Base-by-base conservation (phyloP, 495 filamentous ascomycete species). In the Trichoderma orchidacearum region DNA sequence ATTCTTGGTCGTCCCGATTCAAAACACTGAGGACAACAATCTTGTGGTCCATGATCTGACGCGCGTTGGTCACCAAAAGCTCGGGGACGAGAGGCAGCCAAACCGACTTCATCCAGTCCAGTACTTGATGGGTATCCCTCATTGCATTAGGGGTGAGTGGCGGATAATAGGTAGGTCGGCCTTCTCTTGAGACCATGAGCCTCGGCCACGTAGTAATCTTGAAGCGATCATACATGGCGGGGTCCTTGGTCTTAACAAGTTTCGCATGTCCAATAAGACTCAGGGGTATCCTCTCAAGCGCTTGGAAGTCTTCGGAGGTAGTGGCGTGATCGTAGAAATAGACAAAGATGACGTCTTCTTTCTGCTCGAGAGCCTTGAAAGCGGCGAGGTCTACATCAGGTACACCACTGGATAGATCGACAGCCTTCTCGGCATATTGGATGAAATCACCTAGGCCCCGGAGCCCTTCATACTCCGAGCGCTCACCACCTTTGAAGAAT, bases 51-150 rank as follows among this genome's bases (percentile, higher is more conserved):
- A 97, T 96, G 59, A 98, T 87, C 69, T 97, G 89, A 51, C 82
- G 80, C 0, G 93, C 89, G 66, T 98, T 98, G 23, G 85, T 82
- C 23, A 87, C 89, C 0, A 88, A 95, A 27, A 98, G 80, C 66
- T 98, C 93, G 3, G 93, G 93, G 17, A 98, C 89, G 55, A 98
- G 92, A n/a, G 93, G 93, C 30, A 96, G 78, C 94, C 94, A 98
- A 23, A 95, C 89, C 18, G 82, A 86, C 59, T 85, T 85, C 92
- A 97, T 96, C 93, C 93, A 98, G 57, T 75, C 75, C 2, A 96
- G 78, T 17, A 98, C 79, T 64, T 84, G 77, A 30, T 82, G 77
- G 58, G 84, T 84, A 60, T 97, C 90, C 48, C 93, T 82, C 87
- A 96, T 96, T 56, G 95, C 88, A 60, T 83, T 80, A 1, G 93